These are phyloP conservation scores for Aspergillus sp. DNA, from an alignment of 2,329 filamentous ascomycete genomes.

Conservation along the genomic window DNA sequence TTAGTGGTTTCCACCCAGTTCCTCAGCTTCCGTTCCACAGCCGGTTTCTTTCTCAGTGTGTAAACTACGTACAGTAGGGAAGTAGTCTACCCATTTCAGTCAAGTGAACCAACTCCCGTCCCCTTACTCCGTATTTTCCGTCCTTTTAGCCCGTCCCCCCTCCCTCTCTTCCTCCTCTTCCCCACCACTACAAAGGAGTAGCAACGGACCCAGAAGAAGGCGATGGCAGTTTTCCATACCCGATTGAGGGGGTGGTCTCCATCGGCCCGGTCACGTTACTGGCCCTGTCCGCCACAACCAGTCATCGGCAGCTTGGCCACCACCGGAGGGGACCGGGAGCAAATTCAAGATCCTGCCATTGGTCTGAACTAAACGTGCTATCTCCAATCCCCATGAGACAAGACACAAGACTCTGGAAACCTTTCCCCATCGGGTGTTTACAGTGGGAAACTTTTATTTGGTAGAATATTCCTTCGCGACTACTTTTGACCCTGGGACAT, in stretches of 20 bases:
- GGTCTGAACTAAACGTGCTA: neutral
- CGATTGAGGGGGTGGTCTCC: constrained; percentile 3
- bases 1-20: constrained; percentile 15
- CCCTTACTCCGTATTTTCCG: neutral
- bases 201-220: neutral
- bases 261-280: constrained; percentile 33
- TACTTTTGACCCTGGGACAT: neutral
- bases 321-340: constrained; percentile 2
- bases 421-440: neutral
- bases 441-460: too few species aligned
- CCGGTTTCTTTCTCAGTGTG: neutral
- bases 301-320: constrained; percentile 6
- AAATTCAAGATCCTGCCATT: constrained; percentile 11
- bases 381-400: neutral
- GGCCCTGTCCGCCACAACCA: constrained; percentile 13
- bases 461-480: too few species aligned
- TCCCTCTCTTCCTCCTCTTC: neutral
- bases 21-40: neutral
- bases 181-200: neutral
- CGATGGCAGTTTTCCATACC: constrained; percentile 5
- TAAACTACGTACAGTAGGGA: too few species aligned
- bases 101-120: too few species aligned
- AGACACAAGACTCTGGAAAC: neutral
- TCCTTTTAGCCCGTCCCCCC: neutral
- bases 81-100: too few species aligned